Conservation (phyloP, 495 filamentous ascomycete species). For the Cenococcum geophilum region DNA sequence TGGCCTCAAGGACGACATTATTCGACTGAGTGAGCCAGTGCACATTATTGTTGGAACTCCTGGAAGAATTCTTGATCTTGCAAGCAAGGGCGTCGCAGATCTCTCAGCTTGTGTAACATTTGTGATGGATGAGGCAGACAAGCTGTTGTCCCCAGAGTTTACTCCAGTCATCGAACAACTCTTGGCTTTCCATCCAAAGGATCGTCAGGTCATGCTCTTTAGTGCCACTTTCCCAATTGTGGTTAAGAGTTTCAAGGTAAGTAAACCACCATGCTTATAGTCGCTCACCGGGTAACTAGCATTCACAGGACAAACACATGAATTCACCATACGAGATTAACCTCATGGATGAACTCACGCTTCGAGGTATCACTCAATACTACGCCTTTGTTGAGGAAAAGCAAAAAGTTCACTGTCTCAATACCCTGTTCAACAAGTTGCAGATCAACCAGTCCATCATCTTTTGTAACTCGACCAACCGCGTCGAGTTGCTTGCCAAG, state of each 20-base stretch:
- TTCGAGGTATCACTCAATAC: conserved; percentile 97
- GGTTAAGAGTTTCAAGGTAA: conserved; percentile 88
- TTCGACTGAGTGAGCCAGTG: conserved; percentile 85
- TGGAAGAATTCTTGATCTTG: conserved; percentile 87
- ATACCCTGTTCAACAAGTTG: conserved; percentile 96
- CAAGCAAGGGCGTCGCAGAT: conserved; percentile 91
- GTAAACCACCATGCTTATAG: conserved; percentile 5
- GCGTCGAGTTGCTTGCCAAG: conserved; percentile 94
- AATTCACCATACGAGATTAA: conserved; percentile 95
- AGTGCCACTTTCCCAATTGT: conserved; percentile 94
- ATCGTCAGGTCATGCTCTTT: conserved; percentile 98
- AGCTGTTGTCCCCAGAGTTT: conserved; percentile 92
- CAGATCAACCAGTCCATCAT: conserved; percentile 99
- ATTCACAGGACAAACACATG: conserved; percentile 81
- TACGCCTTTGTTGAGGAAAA: conserved; percentile 99
- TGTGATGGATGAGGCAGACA: conserved; percentile 99
- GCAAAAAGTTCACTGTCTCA: conserved; percentile 97
- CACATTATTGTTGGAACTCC: conserved; percentile 98
- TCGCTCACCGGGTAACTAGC: conserved; percentile 9
- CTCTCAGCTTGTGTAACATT: conserved; percentile 95
- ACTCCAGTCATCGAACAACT: conserved; percentile 96
- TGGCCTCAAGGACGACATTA: conserved; percentile 90
- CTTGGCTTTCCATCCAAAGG: conserved; percentile 85
- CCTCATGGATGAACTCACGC: conserved; percentile 97
- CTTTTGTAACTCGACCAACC: conserved; percentile 99